Conservation (phyloP, 306 rosid genomes). For the Medicago truncatula region MtrunA17r5.0-ANR NC_053043.1:40182501-40183000, state of each 20-base stretch:
- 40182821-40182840: background rate
- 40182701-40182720: background rate
- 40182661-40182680: background rate
- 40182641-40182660: background rate
- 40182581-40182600: constrained; percentile 17
- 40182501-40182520: background rate
- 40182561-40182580: constrained; percentile 31
- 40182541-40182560: background rate
- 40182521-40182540: background rate
- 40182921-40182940: constrained; percentile 47
- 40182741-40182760: background rate
- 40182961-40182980: constrained; percentile 36
- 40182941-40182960: constrained; percentile 37
- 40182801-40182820: background rate
- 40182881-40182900: background rate
- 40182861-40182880: constrained; percentile 8
- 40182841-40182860: background rate
- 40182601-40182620: background rate
- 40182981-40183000: background rate
- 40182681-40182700: background rate
- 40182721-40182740: background rate
- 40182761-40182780: background rate
- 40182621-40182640: background rate
- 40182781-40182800: background rate
- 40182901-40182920: constrained; percentile 36